Conservation (phyloP, 2,329 filamentous ascomycete species). For the Neurospora crassa region DNA sequence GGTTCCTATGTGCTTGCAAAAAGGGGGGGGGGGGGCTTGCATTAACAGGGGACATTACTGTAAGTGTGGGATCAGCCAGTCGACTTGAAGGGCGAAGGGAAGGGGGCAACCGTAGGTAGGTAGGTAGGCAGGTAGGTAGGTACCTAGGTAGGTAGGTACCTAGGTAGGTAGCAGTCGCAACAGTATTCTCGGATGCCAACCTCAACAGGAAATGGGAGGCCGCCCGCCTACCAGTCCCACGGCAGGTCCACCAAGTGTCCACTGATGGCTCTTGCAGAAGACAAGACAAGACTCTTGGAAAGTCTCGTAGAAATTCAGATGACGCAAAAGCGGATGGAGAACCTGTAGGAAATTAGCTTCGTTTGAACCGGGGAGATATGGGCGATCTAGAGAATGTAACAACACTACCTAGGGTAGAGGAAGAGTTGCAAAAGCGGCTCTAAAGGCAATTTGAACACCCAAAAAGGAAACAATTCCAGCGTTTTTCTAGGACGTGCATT, state of each 20-base stretch:
- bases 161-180: background rate
- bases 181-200: background rate
- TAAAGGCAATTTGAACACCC: background rate
- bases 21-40: too few relatives aligned
- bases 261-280: background rate
- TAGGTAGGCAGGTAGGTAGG: background rate
- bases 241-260: background rate
- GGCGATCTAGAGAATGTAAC: too few relatives aligned
- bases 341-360: conserved; percentile 1
- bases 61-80: background rate
- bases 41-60: background rate
- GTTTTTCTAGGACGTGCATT: too few relatives aligned
- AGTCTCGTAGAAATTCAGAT: conserved; percentile 4
- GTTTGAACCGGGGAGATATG: background rate
- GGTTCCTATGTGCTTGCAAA: too few relatives aligned
- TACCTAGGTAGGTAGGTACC: background rate
- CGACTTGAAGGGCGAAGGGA: background rate
- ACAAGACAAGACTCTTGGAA: background rate
- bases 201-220: background rate
- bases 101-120: background rate
- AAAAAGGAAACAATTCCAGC: background rate
- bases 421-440: too few relatives aligned
- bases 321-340: background rate
- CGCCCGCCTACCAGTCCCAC: background rate
- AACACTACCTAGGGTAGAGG: too few relatives aligned